Percentiles rank a stretch among this genome's conserved stretches.
Evolutionary conservation across 495 filamentous ascomycete species (phyloP).

Genomic region (Bathelium albidoporum): DNA sequence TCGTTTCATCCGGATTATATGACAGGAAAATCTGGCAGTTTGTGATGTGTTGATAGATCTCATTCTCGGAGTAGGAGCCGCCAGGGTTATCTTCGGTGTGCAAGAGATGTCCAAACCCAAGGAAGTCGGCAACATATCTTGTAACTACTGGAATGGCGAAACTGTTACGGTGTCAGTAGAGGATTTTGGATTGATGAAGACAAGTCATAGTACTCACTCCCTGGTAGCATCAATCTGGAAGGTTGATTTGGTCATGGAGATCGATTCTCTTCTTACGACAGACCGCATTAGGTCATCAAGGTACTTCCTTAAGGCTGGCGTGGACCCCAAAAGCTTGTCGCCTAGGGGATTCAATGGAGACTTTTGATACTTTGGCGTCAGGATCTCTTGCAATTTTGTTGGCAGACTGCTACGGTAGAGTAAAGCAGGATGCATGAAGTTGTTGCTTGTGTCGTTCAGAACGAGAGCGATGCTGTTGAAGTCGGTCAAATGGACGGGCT

Average conservation of each 20-base stretch:
- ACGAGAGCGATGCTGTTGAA: slow-evolving; percentile 13
- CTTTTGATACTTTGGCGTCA: slow-evolving; percentile 7
- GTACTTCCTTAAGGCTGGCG: slow-evolving; percentile 3
- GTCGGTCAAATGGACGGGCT: slow-evolving; percentile 13
- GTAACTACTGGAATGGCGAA: slow-evolving; percentile 21
- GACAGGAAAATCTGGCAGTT: slow-evolving; percentile 21
- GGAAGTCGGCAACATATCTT: slow-evolving; percentile 18
- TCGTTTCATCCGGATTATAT: slow-evolving; percentile 21
- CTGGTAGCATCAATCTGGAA: slow-evolving; percentile 21
- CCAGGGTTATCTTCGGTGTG: slow-evolving; percentile 5
- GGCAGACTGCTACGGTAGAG: slow-evolving; percentile 9
- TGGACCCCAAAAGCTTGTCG: background rate
- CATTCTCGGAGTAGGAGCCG: slow-evolving; percentile 18
- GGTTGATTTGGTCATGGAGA: slow-evolving; percentile 2
- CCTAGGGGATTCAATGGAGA: background rate
- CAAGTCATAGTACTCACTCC: slow-evolving; percentile 15
- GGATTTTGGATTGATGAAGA: background rate
- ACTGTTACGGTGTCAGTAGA: background rate
- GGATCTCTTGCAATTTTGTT: slow-evolving; percentile 10
- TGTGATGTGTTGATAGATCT: slow-evolving; percentile 23
- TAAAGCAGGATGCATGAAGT: slow-evolving; percentile 15
- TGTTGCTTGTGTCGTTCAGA: slow-evolving; percentile 5
- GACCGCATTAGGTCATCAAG: slow-evolving; percentile 6
- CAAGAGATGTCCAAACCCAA: slow-evolving; percentile 16
- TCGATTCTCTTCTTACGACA: background rate